phyloP scores from a whole-genome alignment of 192 early-diverging fungal genomes.

The Coemansia biformis region DNA sequence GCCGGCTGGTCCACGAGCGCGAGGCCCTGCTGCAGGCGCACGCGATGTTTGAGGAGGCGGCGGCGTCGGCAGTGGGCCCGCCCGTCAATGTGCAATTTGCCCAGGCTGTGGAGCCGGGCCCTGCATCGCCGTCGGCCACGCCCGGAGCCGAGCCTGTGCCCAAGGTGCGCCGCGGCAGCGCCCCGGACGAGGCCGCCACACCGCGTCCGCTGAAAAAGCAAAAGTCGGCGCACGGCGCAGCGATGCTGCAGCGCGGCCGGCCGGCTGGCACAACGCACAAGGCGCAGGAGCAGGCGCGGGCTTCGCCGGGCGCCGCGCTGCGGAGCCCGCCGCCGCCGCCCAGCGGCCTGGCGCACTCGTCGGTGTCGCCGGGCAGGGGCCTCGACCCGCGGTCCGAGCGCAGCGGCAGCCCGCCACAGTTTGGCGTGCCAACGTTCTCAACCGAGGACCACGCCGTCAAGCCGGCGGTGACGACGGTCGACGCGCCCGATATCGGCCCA shows the following conservation, averaged over 20 bases:
- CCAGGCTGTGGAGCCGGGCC: conserved; percentile 20
- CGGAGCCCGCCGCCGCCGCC: conserved; percentile 4
- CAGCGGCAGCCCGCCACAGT: conserved; percentile 9
- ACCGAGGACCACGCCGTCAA: conserved; percentile 40
- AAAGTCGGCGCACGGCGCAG: conserved; percentile 25
- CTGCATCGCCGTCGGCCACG: conserved; percentile 3
- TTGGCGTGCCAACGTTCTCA: conserved; percentile 35
- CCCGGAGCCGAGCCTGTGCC: conserved; percentile 12
- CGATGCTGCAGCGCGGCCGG: conserved; percentile 7
- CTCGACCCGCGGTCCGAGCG: conserved; percentile 14
- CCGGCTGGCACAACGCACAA: conserved; percentile 11
- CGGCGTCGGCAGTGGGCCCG: conserved; percentile 10
- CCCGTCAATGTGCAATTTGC: conserved; percentile 47
- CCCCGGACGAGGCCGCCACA: conserved; percentile 9
- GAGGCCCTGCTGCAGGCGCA: conserved; percentile 67
- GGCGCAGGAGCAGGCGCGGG: conserved; percentile 7
- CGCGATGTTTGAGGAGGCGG: conserved; percentile 39
- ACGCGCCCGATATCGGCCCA: conserved; percentile 20
- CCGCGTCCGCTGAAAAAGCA: conserved; percentile 34
- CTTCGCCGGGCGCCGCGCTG: background rate
- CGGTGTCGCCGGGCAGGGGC: conserved; percentile 25
- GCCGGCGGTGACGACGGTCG: conserved; percentile 20
- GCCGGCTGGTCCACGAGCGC: conserved; percentile 69
- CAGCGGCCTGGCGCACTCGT: conserved; percentile 12
- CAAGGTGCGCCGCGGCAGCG: conserved; percentile 35